Conservation (phyloP, 495 filamentous ascomycete genomes). For the Podospora appendiculata region DNA sequence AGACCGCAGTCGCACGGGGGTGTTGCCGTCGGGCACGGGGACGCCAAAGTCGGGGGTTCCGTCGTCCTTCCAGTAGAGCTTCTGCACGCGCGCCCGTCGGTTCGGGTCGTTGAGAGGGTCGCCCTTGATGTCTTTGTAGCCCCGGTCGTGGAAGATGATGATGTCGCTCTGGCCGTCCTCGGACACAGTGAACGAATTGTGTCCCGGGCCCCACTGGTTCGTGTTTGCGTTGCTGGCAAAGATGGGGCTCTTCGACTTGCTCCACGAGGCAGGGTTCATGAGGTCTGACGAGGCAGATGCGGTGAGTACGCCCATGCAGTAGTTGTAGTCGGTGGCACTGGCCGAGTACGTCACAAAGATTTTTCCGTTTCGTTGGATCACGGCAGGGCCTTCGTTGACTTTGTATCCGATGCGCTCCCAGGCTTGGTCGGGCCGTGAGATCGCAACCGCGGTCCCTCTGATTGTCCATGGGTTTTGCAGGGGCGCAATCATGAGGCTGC, state of each 20-base stretch:
- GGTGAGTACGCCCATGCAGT: constrained; percentile 43
- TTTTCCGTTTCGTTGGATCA: constrained; percentile 27
- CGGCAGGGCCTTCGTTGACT: constrained; percentile 49
- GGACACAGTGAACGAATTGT: constrained; percentile 43
- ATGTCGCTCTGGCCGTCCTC: constrained; percentile 42
- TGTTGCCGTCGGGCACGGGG: constrained; percentile 16
- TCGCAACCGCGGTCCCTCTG: constrained; percentile 15
- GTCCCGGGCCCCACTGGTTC: constrained; percentile 44
- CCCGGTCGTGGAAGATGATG: constrained; percentile 42
- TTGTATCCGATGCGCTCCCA: constrained; percentile 46
- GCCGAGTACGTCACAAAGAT: constrained; percentile 45
- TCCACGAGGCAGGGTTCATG: constrained; percentile 31
- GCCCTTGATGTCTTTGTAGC: constrained; percentile 29
- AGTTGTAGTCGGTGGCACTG: constrained; percentile 33
- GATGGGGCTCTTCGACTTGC: constrained; percentile 22
- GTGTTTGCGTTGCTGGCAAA: constrained; percentile 34
- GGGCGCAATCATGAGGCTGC: constrained; percentile 11
- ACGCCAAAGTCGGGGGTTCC: constrained; percentile 41
- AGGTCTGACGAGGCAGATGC: constrained; percentile 34
- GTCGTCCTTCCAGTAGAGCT: constrained; percentile 36
- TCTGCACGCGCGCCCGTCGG: constrained; percentile 42
- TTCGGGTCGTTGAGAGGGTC: constrained; percentile 32
- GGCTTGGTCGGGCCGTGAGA: constrained; percentile 34
- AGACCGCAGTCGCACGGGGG: constrained; percentile 8
- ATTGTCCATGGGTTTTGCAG: constrained; percentile 22